Conservation (phyloP, 192 early-diverging fungal species). For the Entrophospora sp. region DNA sequence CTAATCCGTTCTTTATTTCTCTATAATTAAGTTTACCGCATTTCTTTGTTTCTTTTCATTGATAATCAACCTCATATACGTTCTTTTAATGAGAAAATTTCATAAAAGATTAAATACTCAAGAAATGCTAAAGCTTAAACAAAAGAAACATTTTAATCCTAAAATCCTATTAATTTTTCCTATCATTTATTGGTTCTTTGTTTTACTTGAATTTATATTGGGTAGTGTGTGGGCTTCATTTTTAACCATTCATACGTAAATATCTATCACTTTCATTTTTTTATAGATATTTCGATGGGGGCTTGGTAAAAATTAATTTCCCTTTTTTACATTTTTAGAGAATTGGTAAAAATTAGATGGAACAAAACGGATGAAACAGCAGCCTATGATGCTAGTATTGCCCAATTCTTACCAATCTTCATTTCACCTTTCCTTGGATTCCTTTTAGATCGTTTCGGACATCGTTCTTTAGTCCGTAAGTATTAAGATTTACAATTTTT, state of each 20-base stretch:
- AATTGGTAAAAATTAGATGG: slow-evolving; percentile 57
- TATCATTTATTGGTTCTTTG: slow-evolving; percentile 52
- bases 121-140: slow-evolving; percentile 24
- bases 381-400: slow-evolving; percentile 48
- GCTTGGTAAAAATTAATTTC: neutral
- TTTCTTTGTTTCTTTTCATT: slow-evolving; percentile 49
- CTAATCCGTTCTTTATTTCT: slow-evolving; percentile 33
- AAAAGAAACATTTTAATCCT: slow-evolving; percentile 48
- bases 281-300: neutral
- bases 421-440: slow-evolving; percentile 53
- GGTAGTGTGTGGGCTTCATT: slow-evolving; percentile 60
- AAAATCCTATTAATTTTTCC: slow-evolving; percentile 48
- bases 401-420: slow-evolving; percentile 55
- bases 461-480: slow-evolving; percentile 37
- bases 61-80: slow-evolving; percentile 49
- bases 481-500: no score
- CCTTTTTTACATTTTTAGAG: slow-evolving; percentile 27
- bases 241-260: slow-evolving; percentile 51
- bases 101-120: neutral
- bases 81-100: slow-evolving; percentile 37
- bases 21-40: slow-evolving; percentile 44
- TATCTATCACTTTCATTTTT: neutral
- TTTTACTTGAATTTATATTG: slow-evolving; percentile 46
- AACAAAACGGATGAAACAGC: slow-evolving; percentile 41
- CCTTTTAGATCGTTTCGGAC: slow-evolving; percentile 47